Evolutionary conservation across 2,329 filamentous ascomycete species (phyloP), one percentile per base, ranked within the genome.

Genomic region (Claviceps sp.): DNA sequence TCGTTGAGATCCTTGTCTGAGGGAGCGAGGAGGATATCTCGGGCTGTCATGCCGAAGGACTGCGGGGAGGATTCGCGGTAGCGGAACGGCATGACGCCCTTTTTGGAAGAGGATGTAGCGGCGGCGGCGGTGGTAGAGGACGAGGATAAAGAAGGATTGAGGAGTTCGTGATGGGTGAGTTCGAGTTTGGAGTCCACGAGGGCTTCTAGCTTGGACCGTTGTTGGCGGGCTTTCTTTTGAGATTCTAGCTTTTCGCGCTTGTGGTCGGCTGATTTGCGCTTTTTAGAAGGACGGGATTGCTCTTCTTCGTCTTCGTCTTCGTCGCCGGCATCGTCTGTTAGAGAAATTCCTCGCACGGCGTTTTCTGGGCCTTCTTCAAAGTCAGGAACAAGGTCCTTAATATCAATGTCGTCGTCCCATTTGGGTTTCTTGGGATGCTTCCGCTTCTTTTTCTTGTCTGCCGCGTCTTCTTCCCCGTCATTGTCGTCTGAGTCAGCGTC

Each of bases 351-450:
- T 20, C 79, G 77, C 48, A 74, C 69, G 4, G 29, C 14, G 22
- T 46, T 64, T 4, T 45, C 22, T 53, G 75, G 70, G 6, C 79
- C 79, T 26, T 88, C 86, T 20, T 87, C 80, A 62, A 94, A 95
- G 55, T 95, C 88, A 1, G 88, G 89, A 29, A 95, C 72, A 49
- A 96, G 76, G 65, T 95, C 91, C 55, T 86, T 88, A 71, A 98
- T 97, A 64, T 97, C 90, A 60, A 98, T 96, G 64, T 98, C 93
- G 62, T 97, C 89, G 60, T 96, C 88, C 85, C 91, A 98, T 62
- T 77, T 83, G 58, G 80, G 81, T 62, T 79, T 82, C 64, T 79
- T 82, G 50, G 68, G 58, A 17, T 69, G 68, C 42, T 71, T 64
- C 57, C 61, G 66, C 56, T 62, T 77, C n/a, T 64, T 71, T 7